Evolutionary conservation across 371 early-diverging fungal genomes (phyloP).

Genomic region (Gilbertella persicaria): DNA sequence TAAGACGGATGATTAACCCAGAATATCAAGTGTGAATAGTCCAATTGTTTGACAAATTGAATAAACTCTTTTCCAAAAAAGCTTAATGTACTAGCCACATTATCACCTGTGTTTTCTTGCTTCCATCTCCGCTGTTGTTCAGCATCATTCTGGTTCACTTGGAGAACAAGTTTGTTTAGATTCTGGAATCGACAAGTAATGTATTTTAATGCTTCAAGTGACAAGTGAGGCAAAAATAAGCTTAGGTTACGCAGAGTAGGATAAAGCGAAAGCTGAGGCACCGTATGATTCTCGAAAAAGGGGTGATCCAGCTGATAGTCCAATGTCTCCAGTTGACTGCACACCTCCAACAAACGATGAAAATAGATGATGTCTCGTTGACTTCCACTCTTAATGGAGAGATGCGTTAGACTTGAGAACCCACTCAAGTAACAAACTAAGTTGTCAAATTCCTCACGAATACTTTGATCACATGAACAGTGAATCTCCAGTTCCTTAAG

Average conservation of each 20-base stretch:
- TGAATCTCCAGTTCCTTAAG: not conserved
- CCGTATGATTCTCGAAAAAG: not conserved
- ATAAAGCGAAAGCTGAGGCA: not conserved
- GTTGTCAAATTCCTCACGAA: not conserved
- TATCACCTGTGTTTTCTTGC: not conserved
- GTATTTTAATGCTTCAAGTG: not conserved
- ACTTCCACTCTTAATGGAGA: constrained; percentile 2
- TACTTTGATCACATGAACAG: constrained; percentile 2
- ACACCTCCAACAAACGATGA: not conserved
- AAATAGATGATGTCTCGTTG: not conserved
- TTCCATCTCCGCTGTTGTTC: not conserved
- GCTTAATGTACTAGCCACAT: too few species aligned
- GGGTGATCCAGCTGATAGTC: not conserved
- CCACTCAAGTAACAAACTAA: not conserved
- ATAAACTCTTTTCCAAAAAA: not conserved
- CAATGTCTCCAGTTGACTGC: not conserved
- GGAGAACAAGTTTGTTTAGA: not conserved
- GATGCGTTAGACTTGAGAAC: not conserved
- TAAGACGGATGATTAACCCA: not conserved
- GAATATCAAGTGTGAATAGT: not conserved
- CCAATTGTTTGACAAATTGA: not conserved
- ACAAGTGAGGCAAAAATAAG: not conserved
- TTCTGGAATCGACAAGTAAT: not conserved
- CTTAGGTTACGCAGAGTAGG: not conserved
- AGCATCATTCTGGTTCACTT: not conserved